A percentile compares a stretch with the other conserved stretches of the same genome.
These are phyloP conservation scores for Colletotrichum higginsianum DNA, from an alignment of 2,329 filamentous ascomycete species.

Conservation along the genomic window DNA sequence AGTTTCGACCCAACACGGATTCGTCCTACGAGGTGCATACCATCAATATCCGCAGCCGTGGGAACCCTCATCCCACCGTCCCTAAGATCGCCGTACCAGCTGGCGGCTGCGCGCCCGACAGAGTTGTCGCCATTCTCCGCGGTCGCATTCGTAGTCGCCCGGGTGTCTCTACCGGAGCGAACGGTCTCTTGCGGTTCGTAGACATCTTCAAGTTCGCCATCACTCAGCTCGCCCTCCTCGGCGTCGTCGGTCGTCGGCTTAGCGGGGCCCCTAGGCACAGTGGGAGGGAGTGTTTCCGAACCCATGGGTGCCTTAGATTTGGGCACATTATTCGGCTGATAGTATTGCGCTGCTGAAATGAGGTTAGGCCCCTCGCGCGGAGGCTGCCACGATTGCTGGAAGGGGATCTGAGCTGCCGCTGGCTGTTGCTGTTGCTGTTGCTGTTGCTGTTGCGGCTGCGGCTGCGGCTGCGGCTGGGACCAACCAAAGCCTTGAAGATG, in stretches of 20 bases:
- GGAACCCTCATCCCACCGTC: slow-evolving; percentile 7
- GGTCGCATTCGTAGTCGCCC: not conserved
- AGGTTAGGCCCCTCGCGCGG: slow-evolving; percentile 40
- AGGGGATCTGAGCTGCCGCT: not conserved
- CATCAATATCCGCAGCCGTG: slow-evolving; percentile 7
- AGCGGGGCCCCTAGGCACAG: slow-evolving; percentile 1
- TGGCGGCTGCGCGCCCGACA: not conserved
- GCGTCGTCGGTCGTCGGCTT: slow-evolving; percentile 41
- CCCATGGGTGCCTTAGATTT: slow-evolving; percentile 8
- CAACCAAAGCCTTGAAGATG: slow-evolving; percentile 27
- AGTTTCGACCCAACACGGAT: not conserved
- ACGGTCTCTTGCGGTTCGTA: slow-evolving; percentile 61
- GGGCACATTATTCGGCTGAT: slow-evolving; percentile 40
- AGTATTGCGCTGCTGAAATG: slow-evolving; percentile 42
- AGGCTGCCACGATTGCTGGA: slow-evolving; percentile 32
- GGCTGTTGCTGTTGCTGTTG: not conserved
- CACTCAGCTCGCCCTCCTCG: slow-evolving; percentile 84
- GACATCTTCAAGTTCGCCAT: slow-evolving; percentile 73
- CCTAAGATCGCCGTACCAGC: not conserved
- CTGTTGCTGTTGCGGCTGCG: slow-evolving; percentile 12
- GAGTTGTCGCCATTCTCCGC: not conserved
- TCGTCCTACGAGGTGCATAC: slow-evolving; percentile 6
- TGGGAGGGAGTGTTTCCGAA: not conserved
- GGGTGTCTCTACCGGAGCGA: not conserved
- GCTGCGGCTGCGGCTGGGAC: slow-evolving; percentile 15